Base-by-base conservation (phyloP, 225 moss, liverwort and hornwort genomes). In the Climacium dendroides region DNA sequence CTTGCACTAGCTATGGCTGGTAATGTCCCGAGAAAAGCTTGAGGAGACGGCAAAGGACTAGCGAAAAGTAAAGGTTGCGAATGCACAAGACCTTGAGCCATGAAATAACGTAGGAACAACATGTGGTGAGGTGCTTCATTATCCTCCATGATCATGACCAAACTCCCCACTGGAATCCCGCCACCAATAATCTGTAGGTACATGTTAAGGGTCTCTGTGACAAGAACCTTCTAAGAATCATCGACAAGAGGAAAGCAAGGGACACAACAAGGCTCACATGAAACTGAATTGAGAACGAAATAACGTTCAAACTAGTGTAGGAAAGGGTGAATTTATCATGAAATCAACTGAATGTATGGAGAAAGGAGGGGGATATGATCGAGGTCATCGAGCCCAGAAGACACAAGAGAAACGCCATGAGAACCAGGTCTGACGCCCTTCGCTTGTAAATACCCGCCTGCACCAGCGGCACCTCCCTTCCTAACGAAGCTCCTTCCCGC, bases 71-170 rank as follows among this genome's bases (percentile, higher is more conserved):
- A 85, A 67, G 95, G 97, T 63, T 96, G 97, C 13, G 95, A 94
- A 85, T 98, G 97, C 81, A 94, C 98, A 63, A 97, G 92, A 32
- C 95, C 93, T 90, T 98, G 98, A 35, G 98, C 96, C 93, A 98
- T 96, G 89, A 98, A 98, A 86, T 95, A 95, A 79, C 98, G 97
- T 70, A 98, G 87, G 29, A 97, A 87, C 83, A 97, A 91, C 95
- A 98, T 92, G 87, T 98, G 98, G 85, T 98, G 98, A 67, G 98
- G 98, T 20, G 93, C 94, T 91, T 98, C 98, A 77, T 95, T 91
- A 81, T 98, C 98, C 89, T 97, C 98, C 96, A 97, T 95, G 12
- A 98, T 93, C 97, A 97, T 95, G 80, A 98, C 85, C 78, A 98
- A 90, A 87, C 94, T 95, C 82, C 98, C 98, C 69, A 98, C 93